Evolutionary conservation across 2,329 filamentous ascomycete genomes (phyloP), one percentile per base, ranked within the genome.

Genomic region (Pseudogymnoascus sp.): DNA sequence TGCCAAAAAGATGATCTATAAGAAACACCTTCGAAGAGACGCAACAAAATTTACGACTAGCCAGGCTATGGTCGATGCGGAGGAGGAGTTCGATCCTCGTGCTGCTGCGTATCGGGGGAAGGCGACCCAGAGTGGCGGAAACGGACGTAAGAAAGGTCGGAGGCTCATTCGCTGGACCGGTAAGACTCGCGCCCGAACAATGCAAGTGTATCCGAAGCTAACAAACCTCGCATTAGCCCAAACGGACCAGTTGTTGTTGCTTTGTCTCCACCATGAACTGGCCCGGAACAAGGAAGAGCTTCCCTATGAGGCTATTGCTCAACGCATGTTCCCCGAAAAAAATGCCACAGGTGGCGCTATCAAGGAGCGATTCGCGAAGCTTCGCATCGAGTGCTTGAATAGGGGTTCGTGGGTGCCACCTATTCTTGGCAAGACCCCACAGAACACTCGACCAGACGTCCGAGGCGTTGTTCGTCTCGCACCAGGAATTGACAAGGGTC

Each of bases 341-440:
- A 56, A 53, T 38, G 74, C 77, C 0, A 76, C 76, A 0, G 75
- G 73, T 2, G 70, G 72, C 16, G 76, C 78, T 4, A 63, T 79
- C 3, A 60, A 66, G 1, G 78, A 80, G 70, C 73, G 75, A 31
- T 62, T 79, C 4, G 65, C 65, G 14, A 75, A 77, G 0, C 64
- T 78, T 3, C 74, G 78, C 4, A 65, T 66, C 1, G 68, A 71
- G 1, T 66, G 78, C 11, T 60, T 77, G 14, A 70, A 72, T 5
- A 74, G 78, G 64, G 78, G 78, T n/a, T 75, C 78, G 59, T 61
- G 78, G 5, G 75, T 80, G 1, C 78, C 78, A 1, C 78, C 78
- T 2, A 40, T 69, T 1, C 61, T 68, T 5, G 70, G 70, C 25
- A 75, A 73, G 62, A 64, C 69, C 0, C 68, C 70, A 2, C 59